Base-by-base conservation (phyloP, 148 eudicot species). In the Limonium bicolor region DNA sequence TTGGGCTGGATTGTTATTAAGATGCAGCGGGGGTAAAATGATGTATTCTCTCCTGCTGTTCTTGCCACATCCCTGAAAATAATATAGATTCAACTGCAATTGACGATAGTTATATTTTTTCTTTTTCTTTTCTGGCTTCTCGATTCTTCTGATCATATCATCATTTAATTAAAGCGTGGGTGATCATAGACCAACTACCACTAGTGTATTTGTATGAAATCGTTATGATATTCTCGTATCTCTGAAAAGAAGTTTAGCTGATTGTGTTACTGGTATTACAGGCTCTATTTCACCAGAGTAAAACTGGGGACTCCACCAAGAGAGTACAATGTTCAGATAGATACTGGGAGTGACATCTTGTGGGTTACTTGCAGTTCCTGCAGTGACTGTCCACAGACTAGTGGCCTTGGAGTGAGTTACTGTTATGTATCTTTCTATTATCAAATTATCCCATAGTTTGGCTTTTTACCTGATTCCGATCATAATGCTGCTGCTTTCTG, bases 301-400 rank as follows among this genome's bases (percentile, higher is more conserved):
- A 90, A 54, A 54, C 55, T 90, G 46, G 97, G 97, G 33, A 77
- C 95, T 24, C 97, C 97, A 10, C 95, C 95, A 18, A 78, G 59
- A 70, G 97, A 90, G 57, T 90, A 72, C 70, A 90, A 84, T 48
- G 99, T 90, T 66, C 99, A 85, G 65, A 90, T 90, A 43, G 99
- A 90, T 62, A 90, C 99, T 0, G 99, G 99, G 52, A 90, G 99
- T 59, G 99, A 90, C 51, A 69, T 80, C 46, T 64, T 90, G 44
- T 90, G 99, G 99, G 78, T 90, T 63, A 64, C 72, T 48, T 84
- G 99, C 65, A 72, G 61, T 63, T 64, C 95, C 38, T 90, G 99
- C 53, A 65, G 28, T 38, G 64, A 84, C 36, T 90, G 99, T 51
- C 99, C 99, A 21, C 77, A 41, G 22, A 65, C 70, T 41, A 88